Evolutionary conservation across 768 basidiomycete genomes (phyloP), one percentile per base, ranked within the genome.

Genomic region (Sarcodon sp.): DNA sequence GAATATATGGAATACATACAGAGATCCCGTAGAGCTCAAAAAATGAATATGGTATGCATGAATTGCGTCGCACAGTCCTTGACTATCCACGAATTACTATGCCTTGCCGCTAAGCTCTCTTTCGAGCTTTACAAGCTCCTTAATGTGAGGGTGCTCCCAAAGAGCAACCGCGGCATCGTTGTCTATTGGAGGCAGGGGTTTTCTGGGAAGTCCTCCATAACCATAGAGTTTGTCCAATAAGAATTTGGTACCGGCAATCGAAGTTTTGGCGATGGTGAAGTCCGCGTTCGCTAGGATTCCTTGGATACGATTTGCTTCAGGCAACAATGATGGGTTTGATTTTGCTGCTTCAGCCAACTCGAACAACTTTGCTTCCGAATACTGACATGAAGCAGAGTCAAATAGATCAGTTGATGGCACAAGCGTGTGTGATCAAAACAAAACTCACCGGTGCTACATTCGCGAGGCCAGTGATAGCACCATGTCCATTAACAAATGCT

Each of bases 401-500:
- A 44, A 4, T 33, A 35, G 38, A 37, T 49, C 32, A 45, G 35
- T 11, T 6, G 4, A 36, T 5, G 21, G 16, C 39, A 32, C 7
- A 31, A 3, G 16, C 7, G 38, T 8, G 6, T n/a, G 12, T 3
- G 32, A 1, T 45, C 21, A 27, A 27, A 4, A 27, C 21, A 36
- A 0, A 9, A 54, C 75, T 50, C 55, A 83, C 87, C 8, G 87
- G 88, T 41, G 84, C 80, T 48, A 92, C 60, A 60, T 93, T 93
- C 7, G 76, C 89, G 15, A 93, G 78, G 43, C 91, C 91, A 33
- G 86, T 90, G 60, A 94, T 94, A 44, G 87, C 89, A 43, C 92
- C 92, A 55, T 92, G 83, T 2, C 74, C 89, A 52, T 80, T 79
- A 32, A 75, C 82, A 58, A 78, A 80, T 2, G 75, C 61, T 6